Base-by-base conservation (phyloP, 2,329 filamentous ascomycete species). In the Fusarium mundagurra region DNA sequence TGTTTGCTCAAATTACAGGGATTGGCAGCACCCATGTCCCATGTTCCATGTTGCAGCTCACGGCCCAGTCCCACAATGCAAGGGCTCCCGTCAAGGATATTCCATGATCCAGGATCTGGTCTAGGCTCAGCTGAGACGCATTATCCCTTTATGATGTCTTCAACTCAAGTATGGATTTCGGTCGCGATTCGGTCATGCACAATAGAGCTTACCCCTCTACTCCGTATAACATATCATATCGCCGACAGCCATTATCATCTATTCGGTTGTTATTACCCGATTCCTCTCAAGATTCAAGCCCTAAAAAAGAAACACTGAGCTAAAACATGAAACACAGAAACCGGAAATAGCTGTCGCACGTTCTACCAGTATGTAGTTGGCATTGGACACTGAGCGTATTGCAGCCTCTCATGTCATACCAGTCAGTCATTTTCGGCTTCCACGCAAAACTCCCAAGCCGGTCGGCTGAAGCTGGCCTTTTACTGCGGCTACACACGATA, bases 31-130 rank as follows among this genome's bases (percentile, higher is more conserved):
- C 36, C 60, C 67, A 64, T 65, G 65, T 53, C 33, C 59, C 51
- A n/a, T 70, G 51, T 51, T 61, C 68, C 68, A 72, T 65, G 72
- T 72, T 74, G 58, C 38, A 73, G 61, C 73, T 61, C 63, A 65
- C 50, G 65, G 53, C 54, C 33, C 44, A 24, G 76, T 58, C 51
- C 74, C 67, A 74, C 76, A 61, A 68, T 41, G 45, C 65, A 77
- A 66, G 72, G 75, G 41, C 24, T 39, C 27, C 41, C 50, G 44
- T 54, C 64, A 64, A 64, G 75, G 64, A 65, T 69, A 39, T 43
- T 65, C 64, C 64, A 54, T 58, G 58, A 31, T 43, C 50, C 54
- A 67, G 55, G 64, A 75, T 73, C 57, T 53, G 44, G 45, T 31
- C 61, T 53, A 55, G 70, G 29, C 36, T 45, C 29, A 70, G 67